Evolutionary conservation across 306 rosid genomes (phyloP).

Genomic region (Cyamopsis tetragonoloba): DNA sequence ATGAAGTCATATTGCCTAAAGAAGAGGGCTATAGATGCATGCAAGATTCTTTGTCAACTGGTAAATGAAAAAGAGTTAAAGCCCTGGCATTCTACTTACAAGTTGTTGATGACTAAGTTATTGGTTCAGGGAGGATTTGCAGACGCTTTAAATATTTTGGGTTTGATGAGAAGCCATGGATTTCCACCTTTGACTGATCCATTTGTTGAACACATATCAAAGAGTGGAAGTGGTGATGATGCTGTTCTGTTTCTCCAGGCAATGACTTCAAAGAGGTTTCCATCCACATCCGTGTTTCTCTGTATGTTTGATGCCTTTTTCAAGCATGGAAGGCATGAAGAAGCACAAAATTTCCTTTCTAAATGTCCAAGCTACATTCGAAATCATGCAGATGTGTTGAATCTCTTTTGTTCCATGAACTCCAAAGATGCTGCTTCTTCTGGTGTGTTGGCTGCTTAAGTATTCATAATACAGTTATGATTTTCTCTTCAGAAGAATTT

Average conservation of each 20-base stretch:
- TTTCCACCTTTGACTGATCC: conserved; percentile 74
- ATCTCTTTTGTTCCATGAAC: conserved; percentile 51
- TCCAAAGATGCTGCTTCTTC: conserved; percentile 43
- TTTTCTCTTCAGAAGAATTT: conserved; percentile 36
- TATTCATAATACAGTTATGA: conserved; percentile 17
- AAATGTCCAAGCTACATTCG: conserved; percentile 73
- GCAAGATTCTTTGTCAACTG: conserved; percentile 43
- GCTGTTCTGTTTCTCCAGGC: conserved; percentile 53
- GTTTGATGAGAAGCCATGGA: conserved; percentile 61
- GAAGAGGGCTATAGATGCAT: conserved; percentile 53
- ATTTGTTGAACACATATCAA: conserved; percentile 52
- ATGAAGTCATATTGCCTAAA: conserved; percentile 52
- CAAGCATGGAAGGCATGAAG: conserved; percentile 51
- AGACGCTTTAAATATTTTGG: conserved; percentile 62
- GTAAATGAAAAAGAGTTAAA: conserved; percentile 44
- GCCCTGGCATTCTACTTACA: conserved; percentile 71
- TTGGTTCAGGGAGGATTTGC: conserved; percentile 51
- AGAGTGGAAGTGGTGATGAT: conserved; percentile 69
- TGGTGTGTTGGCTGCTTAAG: conserved; percentile 44
- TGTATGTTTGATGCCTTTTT: conserved; percentile 60
- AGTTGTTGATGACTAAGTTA: conserved; percentile 49
- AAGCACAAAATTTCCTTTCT: conserved; percentile 73
- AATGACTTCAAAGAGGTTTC: conserved; percentile 65
- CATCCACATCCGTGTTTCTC: conserved; percentile 52
- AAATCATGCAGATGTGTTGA: conserved; percentile 67